Evolutionary conservation across 2,329 filamentous ascomycete species (phyloP).

Genomic region (Aureobasidium leucospermi): DNA sequence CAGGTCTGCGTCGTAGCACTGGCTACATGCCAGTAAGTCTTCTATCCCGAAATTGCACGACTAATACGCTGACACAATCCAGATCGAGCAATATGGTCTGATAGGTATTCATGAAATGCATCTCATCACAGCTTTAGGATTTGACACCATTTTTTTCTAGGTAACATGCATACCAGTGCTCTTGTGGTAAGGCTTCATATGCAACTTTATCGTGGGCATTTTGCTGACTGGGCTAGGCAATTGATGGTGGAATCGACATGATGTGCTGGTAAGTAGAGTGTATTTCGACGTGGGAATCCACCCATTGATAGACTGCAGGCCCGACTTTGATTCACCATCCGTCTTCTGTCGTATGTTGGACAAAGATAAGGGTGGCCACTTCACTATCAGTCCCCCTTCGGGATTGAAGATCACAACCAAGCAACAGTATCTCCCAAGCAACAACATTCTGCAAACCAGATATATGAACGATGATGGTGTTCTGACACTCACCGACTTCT

Average conservation of each 20-base stretch:
- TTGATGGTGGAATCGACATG: constrained; percentile 66
- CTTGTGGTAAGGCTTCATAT: constrained; percentile 38
- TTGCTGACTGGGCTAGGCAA: constrained; percentile 35
- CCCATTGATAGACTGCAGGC: constrained; percentile 31
- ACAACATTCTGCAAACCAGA: constrained; percentile 69
- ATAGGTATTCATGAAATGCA: constrained; percentile 44
- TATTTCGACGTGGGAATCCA: background rate
- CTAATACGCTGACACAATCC: background rate
- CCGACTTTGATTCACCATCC: constrained; percentile 70
- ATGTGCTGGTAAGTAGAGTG: constrained; percentile 54
- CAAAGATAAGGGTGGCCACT: constrained; percentile 67
- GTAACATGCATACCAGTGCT: constrained; percentile 70
- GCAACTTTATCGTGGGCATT: background rate
- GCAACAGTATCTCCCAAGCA: constrained; percentile 68
- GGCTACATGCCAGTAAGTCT: constrained; percentile 14
- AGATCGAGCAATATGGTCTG: constrained; percentile 69
- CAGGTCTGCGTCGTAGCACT: constrained; percentile 2
- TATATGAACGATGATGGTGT: constrained; percentile 71
- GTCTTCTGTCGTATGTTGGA: constrained; percentile 69
- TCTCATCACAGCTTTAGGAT: background rate
- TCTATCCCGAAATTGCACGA: background rate
- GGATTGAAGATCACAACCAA: constrained; percentile 58
- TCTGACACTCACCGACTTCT: constrained; percentile 67
- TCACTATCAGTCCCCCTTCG: constrained; percentile 50
- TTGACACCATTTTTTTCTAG: background rate